Percentiles rank a stretch among this genome's conserved stretches.
These are phyloP conservation scores for Fusarium newnesense DNA, from an alignment of 2,329 filamentous ascomycete genomes.

Conservation along the genomic window DNA sequence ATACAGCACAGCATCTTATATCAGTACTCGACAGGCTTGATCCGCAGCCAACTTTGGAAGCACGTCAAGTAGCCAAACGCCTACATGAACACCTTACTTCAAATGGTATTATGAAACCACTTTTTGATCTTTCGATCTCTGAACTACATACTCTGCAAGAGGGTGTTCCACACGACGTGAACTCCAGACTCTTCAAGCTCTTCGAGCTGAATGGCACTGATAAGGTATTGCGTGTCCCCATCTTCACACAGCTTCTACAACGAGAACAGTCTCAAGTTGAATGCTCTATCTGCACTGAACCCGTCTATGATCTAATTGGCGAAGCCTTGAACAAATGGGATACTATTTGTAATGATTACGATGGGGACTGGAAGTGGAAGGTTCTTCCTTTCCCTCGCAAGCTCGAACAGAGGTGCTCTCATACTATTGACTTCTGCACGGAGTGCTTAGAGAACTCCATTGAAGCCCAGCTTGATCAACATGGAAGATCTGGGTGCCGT, in stretches of 20 bases:
- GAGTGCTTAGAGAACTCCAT: not conserved
- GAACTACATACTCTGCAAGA: not conserved
- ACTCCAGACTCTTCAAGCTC: not conserved
- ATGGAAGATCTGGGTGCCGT: not conserved
- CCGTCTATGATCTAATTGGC: not conserved
- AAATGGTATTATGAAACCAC: not conserved
- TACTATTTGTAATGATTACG: not conserved
- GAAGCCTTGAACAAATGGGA: not conserved
- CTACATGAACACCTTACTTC: not conserved
- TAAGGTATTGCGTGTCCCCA: not conserved
- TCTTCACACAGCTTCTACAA: not conserved
- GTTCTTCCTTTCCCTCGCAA: not conserved
- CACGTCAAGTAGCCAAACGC: not conserved
- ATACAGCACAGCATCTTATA: not conserved
- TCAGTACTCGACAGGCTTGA: not conserved
- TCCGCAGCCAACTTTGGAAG: not conserved
- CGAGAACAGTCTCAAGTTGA: not conserved
- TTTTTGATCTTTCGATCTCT: not conserved
- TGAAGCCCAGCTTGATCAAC: not conserved
- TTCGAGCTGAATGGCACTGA: not conserved
- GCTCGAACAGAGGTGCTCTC: not conserved
- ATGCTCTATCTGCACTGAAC: not conserved
- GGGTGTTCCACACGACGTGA: not conserved
- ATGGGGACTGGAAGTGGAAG: not conserved
- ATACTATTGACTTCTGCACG: not conserved